phyloP scores from a whole-genome alignment of 176 grass and related monocot genomes.

The Hyparrhenia diplandra region DNA sequence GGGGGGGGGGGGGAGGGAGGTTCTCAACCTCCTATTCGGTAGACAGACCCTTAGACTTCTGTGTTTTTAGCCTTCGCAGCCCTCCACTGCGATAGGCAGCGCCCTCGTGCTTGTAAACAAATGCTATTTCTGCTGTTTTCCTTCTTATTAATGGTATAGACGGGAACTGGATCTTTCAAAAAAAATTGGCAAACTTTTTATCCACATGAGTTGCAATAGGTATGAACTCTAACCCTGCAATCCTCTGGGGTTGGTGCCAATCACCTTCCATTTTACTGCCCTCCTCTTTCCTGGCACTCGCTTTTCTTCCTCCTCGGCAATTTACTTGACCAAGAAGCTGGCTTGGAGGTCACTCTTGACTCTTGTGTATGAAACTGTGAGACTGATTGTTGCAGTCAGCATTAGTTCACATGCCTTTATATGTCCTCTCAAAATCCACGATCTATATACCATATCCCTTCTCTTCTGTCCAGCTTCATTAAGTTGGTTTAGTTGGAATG shows the following conservation, averaged over 20 bases:
- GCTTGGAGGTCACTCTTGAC: background rate
- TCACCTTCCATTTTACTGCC: background rate
- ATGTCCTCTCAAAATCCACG: background rate
- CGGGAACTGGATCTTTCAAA: too few relatives aligned
- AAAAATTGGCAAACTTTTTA: background rate
- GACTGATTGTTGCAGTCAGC: background rate
- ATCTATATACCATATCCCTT: background rate
- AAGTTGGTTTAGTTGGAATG: background rate
- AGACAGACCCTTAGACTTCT: too few relatives aligned
- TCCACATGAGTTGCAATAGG: background rate
- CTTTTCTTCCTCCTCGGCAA: background rate
- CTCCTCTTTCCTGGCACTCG: background rate
- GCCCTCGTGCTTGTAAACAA: too few relatives aligned
- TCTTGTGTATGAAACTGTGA: background rate
- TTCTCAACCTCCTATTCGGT: too few relatives aligned
- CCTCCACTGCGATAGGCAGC: too few relatives aligned
- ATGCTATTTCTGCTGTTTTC: too few relatives aligned
- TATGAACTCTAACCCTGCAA: background rate
- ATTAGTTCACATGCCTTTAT: background rate
- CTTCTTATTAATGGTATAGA: too few relatives aligned
- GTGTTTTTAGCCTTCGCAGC: too few relatives aligned
- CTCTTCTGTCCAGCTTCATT: background rate
- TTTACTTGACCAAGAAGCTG: background rate
- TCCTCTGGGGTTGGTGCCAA: background rate
- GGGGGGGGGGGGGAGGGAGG: too few relatives aligned